Base-by-base conservation (phyloP, 139 green algal genomes). In the Microglena sp. region DNA sequence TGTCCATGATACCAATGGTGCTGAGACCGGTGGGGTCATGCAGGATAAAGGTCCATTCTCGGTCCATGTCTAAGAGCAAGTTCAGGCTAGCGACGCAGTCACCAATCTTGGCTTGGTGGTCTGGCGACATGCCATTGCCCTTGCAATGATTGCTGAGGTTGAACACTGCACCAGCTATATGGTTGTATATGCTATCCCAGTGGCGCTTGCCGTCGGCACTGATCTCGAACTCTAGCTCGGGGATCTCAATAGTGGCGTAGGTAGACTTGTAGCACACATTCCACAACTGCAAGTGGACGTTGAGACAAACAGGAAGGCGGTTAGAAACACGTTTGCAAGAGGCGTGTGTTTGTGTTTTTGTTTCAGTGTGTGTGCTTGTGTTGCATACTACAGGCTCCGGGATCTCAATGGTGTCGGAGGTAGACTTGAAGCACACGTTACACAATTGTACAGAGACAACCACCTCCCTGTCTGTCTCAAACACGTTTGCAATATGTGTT, bases 161-260 rank as follows among this genome's bases (percentile, higher is more conserved):
- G 66, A 76, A 82, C 3, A 86, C 56, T 22, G 80, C 68, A n/a
- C 60, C 45, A 1, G 45, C 68, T n/a, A 86, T 74, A 62, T 85
- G 78, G 75, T 90, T 90, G 76, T 90, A 87, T 30, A 90, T 78
- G 31, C 65, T 75, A 73, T 90, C 81, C 15, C 84, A 77, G 33
- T 76, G 66, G 24, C 78, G 75, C 80, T 84, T 86, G 67, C 67
- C 64, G 22, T 63, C 82, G 24, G 57, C 56, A 1, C 55, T 69
- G 57, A 87, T 77, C 67, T 87, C 76, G 64, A 89, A 89, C 66
- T 90, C 83, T 18, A 90, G 56, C 72, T 86, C 76, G 1, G 83
- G 83, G 27, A 90, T 80, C 66, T 86, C 81, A 11, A 84, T 69
- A 1, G 53, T 58, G 15, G 73, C 79, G 33, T 80, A 33, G 4